Evolutionary conservation across 1,139 yeast species (phyloP).

Genomic region (Kluyveromyces marxianus): DNA sequence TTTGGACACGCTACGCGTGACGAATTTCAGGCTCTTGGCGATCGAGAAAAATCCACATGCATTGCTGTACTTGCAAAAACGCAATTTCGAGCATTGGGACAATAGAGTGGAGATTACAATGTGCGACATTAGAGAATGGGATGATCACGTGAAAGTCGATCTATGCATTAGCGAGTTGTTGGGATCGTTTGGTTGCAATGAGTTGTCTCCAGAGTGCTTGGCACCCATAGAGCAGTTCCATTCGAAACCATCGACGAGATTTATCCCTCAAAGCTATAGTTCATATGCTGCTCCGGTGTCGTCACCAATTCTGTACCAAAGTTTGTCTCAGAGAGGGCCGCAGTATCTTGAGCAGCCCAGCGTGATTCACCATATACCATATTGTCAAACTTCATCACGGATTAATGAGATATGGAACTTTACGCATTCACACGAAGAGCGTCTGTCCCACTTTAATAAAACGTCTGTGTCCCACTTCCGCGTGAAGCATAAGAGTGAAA

Average conservation of each 20-base stretch:
- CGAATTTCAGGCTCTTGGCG: constrained; percentile 39
- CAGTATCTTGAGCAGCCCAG: constrained; percentile 44
- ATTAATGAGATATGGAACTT: constrained; percentile 48
- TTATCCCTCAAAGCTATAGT: constrained; percentile 59
- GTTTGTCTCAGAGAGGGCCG: constrained; percentile 24
- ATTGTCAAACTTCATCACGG: constrained; percentile 38
- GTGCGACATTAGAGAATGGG: constrained; percentile 51
- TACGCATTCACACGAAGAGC: constrained; percentile 35
- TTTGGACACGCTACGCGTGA: constrained; percentile 28
- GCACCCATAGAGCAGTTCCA: constrained; percentile 30
- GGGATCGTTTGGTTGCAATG: constrained; percentile 92
- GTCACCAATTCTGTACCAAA: constrained; percentile 41
- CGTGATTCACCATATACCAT: constrained; percentile 50
- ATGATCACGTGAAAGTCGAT: constrained; percentile 36
- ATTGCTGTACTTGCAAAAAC: constrained; percentile 37
- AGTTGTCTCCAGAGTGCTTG: constrained; percentile 74
- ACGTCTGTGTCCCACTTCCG: constrained; percentile 29
- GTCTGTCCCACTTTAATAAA: constrained; percentile 11
- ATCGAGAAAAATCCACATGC: constrained; percentile 72
- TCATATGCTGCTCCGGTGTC: constrained; percentile 61
- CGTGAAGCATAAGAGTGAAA: constrained; percentile 39
- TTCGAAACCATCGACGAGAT: constrained; percentile 31
- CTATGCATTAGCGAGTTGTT: constrained; percentile 71
- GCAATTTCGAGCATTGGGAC: constrained; percentile 41
- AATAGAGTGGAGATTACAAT: constrained; percentile 41